Base-by-base conservation (phyloP, 2,329 filamentous ascomycete genomes). In the Herpotrichia juniperi region DNA sequence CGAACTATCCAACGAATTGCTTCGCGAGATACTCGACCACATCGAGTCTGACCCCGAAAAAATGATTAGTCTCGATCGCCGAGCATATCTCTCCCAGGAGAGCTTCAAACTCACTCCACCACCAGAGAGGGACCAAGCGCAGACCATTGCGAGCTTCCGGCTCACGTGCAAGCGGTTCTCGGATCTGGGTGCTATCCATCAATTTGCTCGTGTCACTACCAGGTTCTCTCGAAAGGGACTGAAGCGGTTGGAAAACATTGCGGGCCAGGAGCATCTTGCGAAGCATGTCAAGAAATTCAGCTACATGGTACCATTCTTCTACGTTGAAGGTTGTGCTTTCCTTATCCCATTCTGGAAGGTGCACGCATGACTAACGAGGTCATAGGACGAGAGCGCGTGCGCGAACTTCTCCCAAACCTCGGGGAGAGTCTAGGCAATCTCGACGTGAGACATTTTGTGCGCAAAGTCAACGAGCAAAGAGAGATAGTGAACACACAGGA, bases 241-340 rank as follows among this genome's bases (percentile, higher is more conserved):
- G 46, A 65, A 74, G 44, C 76, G 77, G 30, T 66, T 85, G 42
- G 76, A 81, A 48, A 73, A 74, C 32, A 77, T 85, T 51, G 76
- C 81, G 26, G 70, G 72, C 43, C 77, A 79, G 57, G 72, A 74
- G 16, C 77, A 81, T 65, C 73, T 85, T 17, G 79, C 81, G 14
- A 68, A 73, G 47, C 76, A 82, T 64, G 83, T 85, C 53, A 82
- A 81, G 63, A 83, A 84, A 62, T 83, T 85, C 67, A 83, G 81
- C 56, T 85, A 85, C 66, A 78, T 85, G 69, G 80, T 85, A 49
- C 82, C 82, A 4, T 83, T 81, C 61, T 84, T 85, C 64, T 84
- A 83, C 67, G 76, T 77, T 52, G 74, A 80, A 74, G 80, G 82
- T 83, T 67, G 14, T 39, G 19, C 22, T 30, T 62, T 51, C 37